These are phyloP conservation scores for Aspergillus coremiiformis DNA, from an alignment of 495 filamentous ascomycete species.

Conservation along the genomic window DNA sequence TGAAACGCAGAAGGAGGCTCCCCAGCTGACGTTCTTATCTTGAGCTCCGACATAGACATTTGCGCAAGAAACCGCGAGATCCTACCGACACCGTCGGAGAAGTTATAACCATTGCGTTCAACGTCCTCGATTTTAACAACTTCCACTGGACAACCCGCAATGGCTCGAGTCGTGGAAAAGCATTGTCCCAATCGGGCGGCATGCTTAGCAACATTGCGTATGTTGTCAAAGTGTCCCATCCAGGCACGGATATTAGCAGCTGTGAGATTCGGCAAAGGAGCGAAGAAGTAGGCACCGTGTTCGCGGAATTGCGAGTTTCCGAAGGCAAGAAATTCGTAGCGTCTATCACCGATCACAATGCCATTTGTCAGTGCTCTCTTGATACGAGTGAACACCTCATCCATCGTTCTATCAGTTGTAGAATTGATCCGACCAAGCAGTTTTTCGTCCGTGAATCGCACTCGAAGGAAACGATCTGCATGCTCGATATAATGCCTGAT, in stretches of 20 bases:
- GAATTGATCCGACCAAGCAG: slow-evolving; percentile 52
- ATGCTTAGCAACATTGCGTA: slow-evolving; percentile 73
- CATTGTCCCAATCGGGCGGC: slow-evolving; percentile 86
- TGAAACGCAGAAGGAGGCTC: slow-evolving; percentile 74
- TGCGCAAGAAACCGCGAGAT: slow-evolving; percentile 72
- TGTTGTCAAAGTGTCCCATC: slow-evolving; percentile 84
- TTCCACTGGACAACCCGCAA: slow-evolving; percentile 37
- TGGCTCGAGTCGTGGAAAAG: slow-evolving; percentile 83
- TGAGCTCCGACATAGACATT: slow-evolving; percentile 58
- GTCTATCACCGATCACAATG: slow-evolving; percentile 70
- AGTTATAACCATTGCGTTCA: slow-evolving; percentile 54
- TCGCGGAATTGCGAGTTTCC: slow-evolving; percentile 95
- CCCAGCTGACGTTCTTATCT: slow-evolving; percentile 37
- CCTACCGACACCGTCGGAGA: slow-evolving; percentile 92
- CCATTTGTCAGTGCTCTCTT: slow-evolving; percentile 66
- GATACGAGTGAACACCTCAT: slow-evolving; percentile 69
- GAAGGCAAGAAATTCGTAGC: slow-evolving; percentile 87
- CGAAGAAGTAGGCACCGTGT: slow-evolving; percentile 86
- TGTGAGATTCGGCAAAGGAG: slow-evolving; percentile 49
- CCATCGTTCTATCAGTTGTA: slow-evolving; percentile 46
- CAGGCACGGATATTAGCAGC: slow-evolving; percentile 72
- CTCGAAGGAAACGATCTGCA: slow-evolving; percentile 79
- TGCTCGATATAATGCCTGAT: slow-evolving; percentile 61
- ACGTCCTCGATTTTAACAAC: slow-evolving; percentile 55
- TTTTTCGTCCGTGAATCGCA: slow-evolving; percentile 84